A percentile compares a stretch with the other conserved stretches of the same genome.
Conservation (phyloP, 345 rosid genomes). For the Punica granatum region DNA sequence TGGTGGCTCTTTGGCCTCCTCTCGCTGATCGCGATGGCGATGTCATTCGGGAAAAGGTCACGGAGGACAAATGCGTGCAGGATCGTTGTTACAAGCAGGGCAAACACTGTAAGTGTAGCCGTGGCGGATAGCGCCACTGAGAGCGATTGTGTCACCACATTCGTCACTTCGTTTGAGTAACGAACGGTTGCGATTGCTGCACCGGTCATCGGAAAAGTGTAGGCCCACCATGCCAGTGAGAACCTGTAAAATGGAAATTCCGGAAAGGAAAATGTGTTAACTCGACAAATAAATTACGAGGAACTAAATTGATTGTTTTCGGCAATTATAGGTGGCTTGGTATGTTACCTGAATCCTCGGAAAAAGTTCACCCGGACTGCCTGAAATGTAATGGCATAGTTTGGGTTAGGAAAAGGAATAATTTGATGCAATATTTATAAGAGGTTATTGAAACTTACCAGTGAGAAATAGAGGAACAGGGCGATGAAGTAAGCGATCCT, state of each 20-base stretch:
- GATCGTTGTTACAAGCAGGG: slow-evolving; percentile 16
- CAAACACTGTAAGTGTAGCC: slow-evolving; percentile 10
- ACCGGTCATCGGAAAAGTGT: slow-evolving; percentile 63
- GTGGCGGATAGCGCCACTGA: slow-evolving; percentile 5
- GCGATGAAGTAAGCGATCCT: slow-evolving; percentile 81
- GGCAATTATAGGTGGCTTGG: not conserved
- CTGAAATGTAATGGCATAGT: slow-evolving; percentile 23
- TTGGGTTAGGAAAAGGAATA: not conserved
- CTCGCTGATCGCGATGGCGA: slow-evolving; percentile 37
- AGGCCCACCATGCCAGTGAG: slow-evolving; percentile 95
- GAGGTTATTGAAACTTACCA: slow-evolving; percentile 30
- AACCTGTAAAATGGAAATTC: slow-evolving; percentile 32
- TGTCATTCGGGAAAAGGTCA: slow-evolving; percentile 43
- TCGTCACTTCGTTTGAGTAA: slow-evolving; percentile 18
- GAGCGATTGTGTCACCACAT: slow-evolving; percentile 13
- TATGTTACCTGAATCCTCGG: slow-evolving; percentile 65
- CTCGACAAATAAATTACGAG: not conserved
- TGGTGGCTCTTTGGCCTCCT: slow-evolving; percentile 21
- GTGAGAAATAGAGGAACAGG: slow-evolving; percentile 75
- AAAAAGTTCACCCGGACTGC: slow-evolving; percentile 70
- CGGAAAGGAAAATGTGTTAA: not conserved
- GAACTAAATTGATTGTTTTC: not conserved
- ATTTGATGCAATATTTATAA: not conserved
- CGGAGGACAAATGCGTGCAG: slow-evolving; percentile 27
- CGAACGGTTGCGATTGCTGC: slow-evolving; percentile 16